Evolutionary conservation across 148 eudicot species (phyloP), one percentile per base, ranked within the genome.

Genomic region (Limonium bicolor): DNA sequence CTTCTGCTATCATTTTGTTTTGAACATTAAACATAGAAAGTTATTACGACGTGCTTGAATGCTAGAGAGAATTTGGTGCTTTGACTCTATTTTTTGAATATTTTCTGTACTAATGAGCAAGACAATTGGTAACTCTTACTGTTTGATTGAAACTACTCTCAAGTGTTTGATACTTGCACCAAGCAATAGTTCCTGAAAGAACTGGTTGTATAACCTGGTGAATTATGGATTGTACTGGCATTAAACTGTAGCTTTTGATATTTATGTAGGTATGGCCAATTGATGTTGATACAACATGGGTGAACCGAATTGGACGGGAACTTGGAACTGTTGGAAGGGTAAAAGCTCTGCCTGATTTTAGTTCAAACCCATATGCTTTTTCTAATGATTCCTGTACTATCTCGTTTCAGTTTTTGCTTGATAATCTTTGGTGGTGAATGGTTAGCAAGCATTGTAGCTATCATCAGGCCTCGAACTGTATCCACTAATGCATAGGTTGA

Each of bases 241-340:
- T 29, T 29, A n/a, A 29, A 3, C 12, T 29, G 33, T 29, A 29
- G 33, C 12, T 29, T 7, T 29, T n/a, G 3, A 3, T 33, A 13
- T 43, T 3, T 55, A 38, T 34, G 42, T 61, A 86, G 95, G 87
- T 88, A 39, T 90, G 97, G 95, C 97, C 97, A 24, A 72, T 90
- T 21, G 72, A 84, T n/a, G 39, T 84, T 1, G 93, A 90, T 71
- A 51, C 80, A 50, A 84, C 77, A 56, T 84, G 84, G 56, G 44
- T 90, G 76, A 79, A 84, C 54, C 94, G 95, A 26, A 82, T 90
- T 64, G 95, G 95, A 37, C 77, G 77, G 11, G 87, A 90, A 54
- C 93, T 90, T 33, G 56, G 73, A 58, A 48, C 67, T n/a, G 62
- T 84, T 49, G 97, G 95, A 36, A 80, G 68, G 86, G 97, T 88